phyloP scores from a whole-genome alignment of 2,329 filamentous ascomycete genomes.

The Colletotrichum sojae region DNA sequence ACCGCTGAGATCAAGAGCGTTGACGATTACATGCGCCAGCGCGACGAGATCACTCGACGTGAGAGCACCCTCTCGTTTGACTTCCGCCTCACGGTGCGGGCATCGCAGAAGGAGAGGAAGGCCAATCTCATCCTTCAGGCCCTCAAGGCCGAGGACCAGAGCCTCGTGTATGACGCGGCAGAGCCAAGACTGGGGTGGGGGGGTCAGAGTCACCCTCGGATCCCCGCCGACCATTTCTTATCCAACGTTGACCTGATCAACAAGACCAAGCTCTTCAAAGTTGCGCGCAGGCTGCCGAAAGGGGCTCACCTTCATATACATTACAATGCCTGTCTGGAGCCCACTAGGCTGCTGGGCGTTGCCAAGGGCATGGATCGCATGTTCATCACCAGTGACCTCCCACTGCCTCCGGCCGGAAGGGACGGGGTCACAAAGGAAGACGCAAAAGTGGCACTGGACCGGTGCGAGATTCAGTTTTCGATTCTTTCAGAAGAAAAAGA shows the following conservation, averaged over 20 bases:
- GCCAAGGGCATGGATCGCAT: conserved; percentile 73
- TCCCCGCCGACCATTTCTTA: conserved; percentile 71
- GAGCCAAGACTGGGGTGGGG: conserved; percentile 52
- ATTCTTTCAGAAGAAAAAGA: conserved; percentile 51
- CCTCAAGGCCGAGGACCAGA: conserved; percentile 54
- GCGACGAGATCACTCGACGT: conserved; percentile 47
- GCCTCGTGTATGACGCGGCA: conserved; percentile 53
- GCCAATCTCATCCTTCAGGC: conserved; percentile 58
- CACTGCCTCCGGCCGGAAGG: conserved; percentile 51
- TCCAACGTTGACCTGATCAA: conserved; percentile 68
- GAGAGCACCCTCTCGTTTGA: conserved; percentile 60
- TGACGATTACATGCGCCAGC: conserved; percentile 50
- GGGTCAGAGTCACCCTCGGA: conserved; percentile 61
- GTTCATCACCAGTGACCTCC: conserved; percentile 75
- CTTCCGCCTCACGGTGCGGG: conserved; percentile 49
- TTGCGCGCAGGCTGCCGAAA: conserved; percentile 76
- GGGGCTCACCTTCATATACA: conserved; percentile 82
- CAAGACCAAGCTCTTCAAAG: conserved; percentile 68
- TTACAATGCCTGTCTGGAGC: conserved; percentile 81
- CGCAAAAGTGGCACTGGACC: conserved; percentile 30
- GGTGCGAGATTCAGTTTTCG: conserved; percentile 75
- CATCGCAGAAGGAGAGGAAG: conserved; percentile 51
- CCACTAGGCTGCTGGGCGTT: conserved; percentile 69
- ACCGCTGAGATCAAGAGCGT: conserved; percentile 21
- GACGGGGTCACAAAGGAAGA: conserved; percentile 41